A percentile compares a stretch with the other conserved stretches of the same genome.
These are phyloP conservation scores for Chytriomyces sp. DNA, from an alignment of 192 early-diverging fungal species.

Conservation along the genomic window DNA sequence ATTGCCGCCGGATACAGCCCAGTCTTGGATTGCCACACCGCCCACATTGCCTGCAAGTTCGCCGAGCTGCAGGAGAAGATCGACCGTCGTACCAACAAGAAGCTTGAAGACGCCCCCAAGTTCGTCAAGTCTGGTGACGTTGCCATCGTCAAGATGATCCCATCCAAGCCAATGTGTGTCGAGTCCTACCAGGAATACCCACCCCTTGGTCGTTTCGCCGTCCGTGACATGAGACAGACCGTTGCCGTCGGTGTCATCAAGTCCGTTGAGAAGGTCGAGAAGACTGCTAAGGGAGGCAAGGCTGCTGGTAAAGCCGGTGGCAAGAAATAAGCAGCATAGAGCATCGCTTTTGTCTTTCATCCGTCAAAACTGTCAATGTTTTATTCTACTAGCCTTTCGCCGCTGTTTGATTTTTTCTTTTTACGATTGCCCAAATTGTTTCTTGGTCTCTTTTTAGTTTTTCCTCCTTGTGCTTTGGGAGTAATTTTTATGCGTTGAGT, in stretches of 20 bases:
- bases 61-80: conserved; percentile 91
- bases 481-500: too few relatives aligned
- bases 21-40: conserved; percentile 94
- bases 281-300: conserved; percentile 33
- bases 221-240: conserved; percentile 98
- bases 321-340: conserved; percentile 27
- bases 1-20: conserved; percentile 94
- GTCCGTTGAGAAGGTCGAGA: conserved; percentile 71
- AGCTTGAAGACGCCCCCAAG: conserved; percentile 90
- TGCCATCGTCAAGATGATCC: conserved; percentile 93
- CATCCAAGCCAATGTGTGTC: conserved; percentile 96
- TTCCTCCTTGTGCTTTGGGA: too few relatives aligned
- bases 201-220: conserved; percentile 94
- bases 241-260: conserved; percentile 98
- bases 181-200: conserved; percentile 92
- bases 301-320: conserved; percentile 34
- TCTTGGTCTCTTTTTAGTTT: not conserved
- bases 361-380: not conserved
- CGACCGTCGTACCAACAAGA: conserved; percentile 94
- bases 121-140: conserved; percentile 95
- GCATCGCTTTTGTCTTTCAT: not conserved
- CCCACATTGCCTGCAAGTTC: conserved; percentile 97
- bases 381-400: not conserved
- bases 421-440: not conserved
- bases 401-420: not conserved